A percentile compares a stretch with the other conserved stretches of the same genome.
Conservation (phyloP, 2,329 filamentous ascomycete species). For the Didymella segeticola region DNA sequence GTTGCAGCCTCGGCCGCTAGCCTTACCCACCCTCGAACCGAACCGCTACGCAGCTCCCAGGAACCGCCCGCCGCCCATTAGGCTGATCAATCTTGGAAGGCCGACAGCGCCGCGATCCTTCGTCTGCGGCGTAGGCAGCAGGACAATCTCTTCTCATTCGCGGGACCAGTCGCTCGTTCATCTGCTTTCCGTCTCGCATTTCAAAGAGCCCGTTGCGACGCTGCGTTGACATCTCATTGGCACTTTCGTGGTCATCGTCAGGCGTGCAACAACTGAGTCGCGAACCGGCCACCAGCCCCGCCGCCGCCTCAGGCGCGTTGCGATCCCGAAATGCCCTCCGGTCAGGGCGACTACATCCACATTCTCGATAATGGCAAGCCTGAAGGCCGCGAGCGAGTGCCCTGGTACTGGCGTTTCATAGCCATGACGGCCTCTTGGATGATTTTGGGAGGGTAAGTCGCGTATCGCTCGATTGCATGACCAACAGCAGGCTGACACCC, state of each 20-base stretch:
- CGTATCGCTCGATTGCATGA: background rate
- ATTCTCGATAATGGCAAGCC: constrained; percentile 31
- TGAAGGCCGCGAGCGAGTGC: constrained; percentile 29
- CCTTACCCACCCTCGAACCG: constrained; percentile 18
- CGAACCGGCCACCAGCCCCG: constrained; percentile 24
- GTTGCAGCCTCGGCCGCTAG: constrained; percentile 18
- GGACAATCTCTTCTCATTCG: background rate
- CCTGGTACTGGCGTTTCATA: constrained; percentile 58
- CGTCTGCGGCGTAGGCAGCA: constrained; percentile 1
- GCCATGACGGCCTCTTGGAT: constrained; percentile 55
- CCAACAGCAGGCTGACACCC: constrained; percentile 21
- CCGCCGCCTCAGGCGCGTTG: constrained; percentile 25
- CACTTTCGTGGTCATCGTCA: constrained; percentile 11
- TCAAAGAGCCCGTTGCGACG: background rate
- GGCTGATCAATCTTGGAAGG: constrained; percentile 17
- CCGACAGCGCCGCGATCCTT: constrained; percentile 15
- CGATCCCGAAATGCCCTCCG: constrained; percentile 40
- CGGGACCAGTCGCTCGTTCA: constrained; percentile 9
- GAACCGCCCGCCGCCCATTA: constrained; percentile 16
- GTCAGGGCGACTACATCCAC: constrained; percentile 40
- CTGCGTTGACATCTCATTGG: constrained; percentile 2
- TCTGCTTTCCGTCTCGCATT: background rate
- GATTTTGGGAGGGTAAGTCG: constrained; percentile 56
- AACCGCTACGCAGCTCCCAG: constrained; percentile 16
- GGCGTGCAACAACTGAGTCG: constrained; percentile 29